phyloP scores from a whole-genome alignment of 2,329 filamentous ascomycete genomes.

The Colletotrichum salicis region DNA sequence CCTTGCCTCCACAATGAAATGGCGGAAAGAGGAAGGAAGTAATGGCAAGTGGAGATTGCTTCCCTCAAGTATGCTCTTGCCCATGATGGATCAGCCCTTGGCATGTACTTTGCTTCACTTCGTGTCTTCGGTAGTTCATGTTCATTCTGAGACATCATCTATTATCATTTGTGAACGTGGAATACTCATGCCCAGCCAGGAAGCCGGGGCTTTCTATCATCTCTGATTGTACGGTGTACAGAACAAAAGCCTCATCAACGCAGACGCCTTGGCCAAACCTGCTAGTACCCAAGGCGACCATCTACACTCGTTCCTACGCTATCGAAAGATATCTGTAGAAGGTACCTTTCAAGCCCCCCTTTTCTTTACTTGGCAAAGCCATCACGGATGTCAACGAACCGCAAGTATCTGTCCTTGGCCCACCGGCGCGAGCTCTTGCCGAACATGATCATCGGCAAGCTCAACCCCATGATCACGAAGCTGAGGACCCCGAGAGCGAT shows the following conservation, averaged over 20 bases:
- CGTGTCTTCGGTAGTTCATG: neutral
- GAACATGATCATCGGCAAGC: slow-evolving; percentile 64
- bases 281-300: too few species aligned
- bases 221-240: too few species aligned
- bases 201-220: too few species aligned
- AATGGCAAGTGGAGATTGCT: neutral
- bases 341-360: neutral
- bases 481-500: slow-evolving; percentile 62
- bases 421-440: slow-evolving; percentile 60
- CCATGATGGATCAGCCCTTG: neutral
- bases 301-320: neutral
- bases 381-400: slow-evolving; percentile 60
- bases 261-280: too few species aligned
- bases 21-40: neutral
- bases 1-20: neutral
- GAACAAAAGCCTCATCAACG: too few species aligned
- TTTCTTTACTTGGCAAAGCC: slow-evolving; percentile 38
- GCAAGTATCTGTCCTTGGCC: slow-evolving; percentile 57
- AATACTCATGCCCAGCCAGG: too few species aligned
- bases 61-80: neutral
- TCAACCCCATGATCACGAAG: slow-evolving; percentile 61
- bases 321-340: neutral
- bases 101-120: neutral
- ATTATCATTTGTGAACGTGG: too few species aligned
- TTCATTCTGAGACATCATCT: too few species aligned